Conservation (phyloP, 805 yeast species). For the Barnettozyma wickerhamii region DNA sequence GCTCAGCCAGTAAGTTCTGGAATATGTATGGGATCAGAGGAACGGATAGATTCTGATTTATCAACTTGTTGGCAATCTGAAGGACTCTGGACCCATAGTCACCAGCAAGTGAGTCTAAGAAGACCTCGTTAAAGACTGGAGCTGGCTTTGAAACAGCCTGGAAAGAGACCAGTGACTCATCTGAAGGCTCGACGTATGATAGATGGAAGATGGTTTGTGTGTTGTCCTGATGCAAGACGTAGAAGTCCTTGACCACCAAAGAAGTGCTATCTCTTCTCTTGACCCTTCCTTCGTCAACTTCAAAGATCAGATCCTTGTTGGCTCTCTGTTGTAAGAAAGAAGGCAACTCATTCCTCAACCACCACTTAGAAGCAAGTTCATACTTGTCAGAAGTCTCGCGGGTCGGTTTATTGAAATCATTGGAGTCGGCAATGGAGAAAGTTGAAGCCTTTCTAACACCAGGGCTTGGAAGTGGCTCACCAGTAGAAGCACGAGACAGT, state of each 20-base stretch:
- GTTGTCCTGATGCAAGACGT: slow-evolving; percentile 67
- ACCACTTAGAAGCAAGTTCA: slow-evolving; percentile 52
- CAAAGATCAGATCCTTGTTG: slow-evolving; percentile 52
- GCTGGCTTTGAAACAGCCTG: slow-evolving; percentile 35
- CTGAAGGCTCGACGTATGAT: slow-evolving; percentile 36
- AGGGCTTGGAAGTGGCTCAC: slow-evolving; percentile 4
- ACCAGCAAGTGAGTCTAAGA: slow-evolving; percentile 44
- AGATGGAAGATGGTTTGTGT: slow-evolving; percentile 61
- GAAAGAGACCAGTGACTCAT: slow-evolving; percentile 24
- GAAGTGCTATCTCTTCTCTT: slow-evolving; percentile 53
- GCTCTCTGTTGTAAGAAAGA: slow-evolving; percentile 37
- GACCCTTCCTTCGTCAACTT: slow-evolving; percentile 56
- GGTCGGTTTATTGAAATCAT: background rate
- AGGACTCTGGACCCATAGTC: slow-evolving; percentile 49
- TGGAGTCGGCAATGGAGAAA: slow-evolving; percentile 9
- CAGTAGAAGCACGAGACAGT: slow-evolving; percentile 9
- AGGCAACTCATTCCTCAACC: slow-evolving; percentile 57
- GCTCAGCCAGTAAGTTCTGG: slow-evolving; percentile 30
- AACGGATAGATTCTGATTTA: slow-evolving; percentile 24
- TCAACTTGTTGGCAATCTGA: slow-evolving; percentile 36
- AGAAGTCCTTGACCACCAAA: slow-evolving; percentile 54
- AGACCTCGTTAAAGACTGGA: slow-evolving; percentile 42
- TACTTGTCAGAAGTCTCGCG: slow-evolving; percentile 12
- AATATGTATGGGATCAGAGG: slow-evolving; percentile 35
- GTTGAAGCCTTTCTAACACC: slow-evolving; percentile 18